Evolutionary conservation across 192 early-diverging fungal genomes (phyloP), one percentile per base, ranked within the genome.

Genomic region (Podila horticola): DNA sequence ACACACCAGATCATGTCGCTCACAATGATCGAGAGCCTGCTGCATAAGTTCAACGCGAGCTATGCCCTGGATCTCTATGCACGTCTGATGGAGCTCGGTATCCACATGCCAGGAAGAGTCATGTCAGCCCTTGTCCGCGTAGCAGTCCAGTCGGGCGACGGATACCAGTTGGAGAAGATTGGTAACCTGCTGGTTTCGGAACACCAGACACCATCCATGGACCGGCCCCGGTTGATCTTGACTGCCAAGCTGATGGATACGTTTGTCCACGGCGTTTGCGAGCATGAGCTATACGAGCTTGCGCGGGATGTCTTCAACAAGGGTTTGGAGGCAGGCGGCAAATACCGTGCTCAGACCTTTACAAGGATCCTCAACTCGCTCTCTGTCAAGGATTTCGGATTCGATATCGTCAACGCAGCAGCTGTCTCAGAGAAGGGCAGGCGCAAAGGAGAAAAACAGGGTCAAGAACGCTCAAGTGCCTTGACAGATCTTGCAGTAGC

Each of bases 311-410:
- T 81, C 8, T 81, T 81, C 58, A 45, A 81, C 33, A 49, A 41
- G 26, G 71, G 66, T 5, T 36, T 81, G 70, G 70, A 64, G 20
- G 67, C 26, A 19, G 71, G 71, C 4, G 50, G 63, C 28, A 33
- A 41, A 12, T 81, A 81, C n/a, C 50, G 71, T 12, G 33, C 36
- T 7, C 62, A 49, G 3, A 81, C 77, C 2, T 81, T 64, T 49
- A 73, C 66, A 3, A 51, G 30, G 49, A 66, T 81, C n/a, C 58
- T 81, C 59, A 81, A 81, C 48, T 64, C 66, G 11, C 69, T 51
- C 22, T 81, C 77, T 11, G 67, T 73, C 62, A 81, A 73, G 51
- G 77, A 65, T 15, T 73, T 81, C 65, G 77, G 77, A 61, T 81
- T 81, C 58, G 77, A 81, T 45, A 60, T 81, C 15, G 71, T 81